Evolutionary conservation across 2,329 filamentous ascomycete species (phyloP).

Genomic region (Neurospora sp.): DNA sequence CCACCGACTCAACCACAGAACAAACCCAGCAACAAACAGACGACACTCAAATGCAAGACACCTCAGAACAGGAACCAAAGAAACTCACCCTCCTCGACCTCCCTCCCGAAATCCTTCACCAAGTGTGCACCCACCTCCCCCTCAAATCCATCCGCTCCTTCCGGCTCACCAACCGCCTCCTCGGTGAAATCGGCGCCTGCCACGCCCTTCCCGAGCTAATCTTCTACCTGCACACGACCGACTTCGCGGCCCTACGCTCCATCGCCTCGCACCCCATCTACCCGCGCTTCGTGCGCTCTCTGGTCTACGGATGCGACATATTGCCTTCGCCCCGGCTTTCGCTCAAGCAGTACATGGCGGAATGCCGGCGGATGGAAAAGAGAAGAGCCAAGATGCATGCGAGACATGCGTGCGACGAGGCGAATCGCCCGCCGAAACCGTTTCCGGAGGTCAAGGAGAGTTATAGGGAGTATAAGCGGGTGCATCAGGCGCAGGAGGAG

Average conservation of each 20-base stretch:
- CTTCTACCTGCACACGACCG: slow-evolving; percentile 1
- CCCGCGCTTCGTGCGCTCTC: background rate
- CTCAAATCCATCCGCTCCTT: background rate
- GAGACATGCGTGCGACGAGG: background rate
- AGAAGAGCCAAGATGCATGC: background rate
- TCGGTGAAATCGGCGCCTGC: background rate
- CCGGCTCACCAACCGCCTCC: background rate
- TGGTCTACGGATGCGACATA: background rate
- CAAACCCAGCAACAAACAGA: background rate
- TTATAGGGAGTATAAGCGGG: background rate
- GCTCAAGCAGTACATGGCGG: background rate
- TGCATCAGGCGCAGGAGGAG: background rate
- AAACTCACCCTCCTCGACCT: background rate
- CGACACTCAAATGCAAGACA: background rate
- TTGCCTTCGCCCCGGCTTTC: background rate
- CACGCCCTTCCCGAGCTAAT: background rate
- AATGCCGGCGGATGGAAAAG: background rate
- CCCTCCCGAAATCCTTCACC: background rate
- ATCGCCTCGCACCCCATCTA: slow-evolving; percentile 4
- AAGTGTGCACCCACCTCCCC: background rate
- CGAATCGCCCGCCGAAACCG: background rate
- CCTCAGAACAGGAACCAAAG: background rate
- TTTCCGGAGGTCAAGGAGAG: background rate
- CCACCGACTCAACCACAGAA: background rate
- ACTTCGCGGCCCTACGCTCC: background rate